These are phyloP conservation scores for Vachellia collinsii DNA, from an alignment of 306 rosid species.

Conservation along the genomic window DNA sequence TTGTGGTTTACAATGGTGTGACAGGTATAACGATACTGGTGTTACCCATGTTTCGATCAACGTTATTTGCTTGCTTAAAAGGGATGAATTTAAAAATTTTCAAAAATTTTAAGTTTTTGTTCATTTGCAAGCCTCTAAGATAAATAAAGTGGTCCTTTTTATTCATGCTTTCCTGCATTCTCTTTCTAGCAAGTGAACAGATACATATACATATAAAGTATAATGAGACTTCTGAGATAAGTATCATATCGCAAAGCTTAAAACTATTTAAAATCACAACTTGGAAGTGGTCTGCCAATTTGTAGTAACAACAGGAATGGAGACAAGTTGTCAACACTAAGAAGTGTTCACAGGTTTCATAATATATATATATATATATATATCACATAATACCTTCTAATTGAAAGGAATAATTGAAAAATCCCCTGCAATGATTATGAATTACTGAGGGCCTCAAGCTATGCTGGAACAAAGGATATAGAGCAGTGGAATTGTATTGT, in stretches of 20 bases:
- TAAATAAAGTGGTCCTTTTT: not conserved
- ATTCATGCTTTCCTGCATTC: not conserved
- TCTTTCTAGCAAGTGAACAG: not conserved
- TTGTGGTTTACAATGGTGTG: not conserved
- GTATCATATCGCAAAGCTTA: not conserved
- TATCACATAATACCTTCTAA: not conserved
- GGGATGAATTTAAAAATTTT: not conserved
- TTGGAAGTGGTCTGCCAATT: not conserved
- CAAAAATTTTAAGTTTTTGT: not conserved
- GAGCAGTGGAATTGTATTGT: not conserved
- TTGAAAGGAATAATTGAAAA: not conserved
- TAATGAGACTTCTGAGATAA: not conserved
- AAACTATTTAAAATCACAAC: not conserved
- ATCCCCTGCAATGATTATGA: not conserved
- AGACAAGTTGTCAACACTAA: not conserved
- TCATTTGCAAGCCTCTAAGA: not conserved
- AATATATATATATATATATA: not conserved
- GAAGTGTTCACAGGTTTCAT: not conserved
- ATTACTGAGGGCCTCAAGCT: not conserved
- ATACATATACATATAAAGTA: not conserved
- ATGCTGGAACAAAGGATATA: not conserved
- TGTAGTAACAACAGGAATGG: not conserved
- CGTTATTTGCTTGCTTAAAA: not conserved
- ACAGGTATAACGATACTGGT: constrained; percentile 1
- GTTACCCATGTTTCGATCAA: constrained; percentile 11